These are phyloP conservation scores for Linum tenue DNA, from an alignment of 345 rosid species.

Conservation along the genomic window DNA sequence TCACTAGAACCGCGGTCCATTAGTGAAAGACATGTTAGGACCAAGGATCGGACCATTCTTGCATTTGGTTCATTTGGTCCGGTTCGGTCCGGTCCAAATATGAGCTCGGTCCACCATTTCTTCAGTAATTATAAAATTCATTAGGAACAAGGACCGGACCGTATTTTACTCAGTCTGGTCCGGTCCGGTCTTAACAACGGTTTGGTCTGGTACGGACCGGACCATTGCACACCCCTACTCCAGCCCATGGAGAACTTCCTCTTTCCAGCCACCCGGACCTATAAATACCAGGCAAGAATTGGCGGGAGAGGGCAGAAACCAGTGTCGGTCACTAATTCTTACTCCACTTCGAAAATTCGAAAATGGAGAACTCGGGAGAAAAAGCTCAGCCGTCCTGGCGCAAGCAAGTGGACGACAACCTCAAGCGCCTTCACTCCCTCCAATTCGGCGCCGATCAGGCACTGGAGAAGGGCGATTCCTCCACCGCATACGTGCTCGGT, in stretches of 20 bases:
- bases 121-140: no score
- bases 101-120: no score
- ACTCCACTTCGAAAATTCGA: not conserved
- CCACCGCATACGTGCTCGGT: constrained; percentile 58
- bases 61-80: no score
- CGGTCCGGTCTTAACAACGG: no score
- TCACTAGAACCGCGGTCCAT: no score
- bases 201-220: no score
- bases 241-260: not conserved
- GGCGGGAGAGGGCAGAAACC: constrained; percentile 40
- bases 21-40: no score
- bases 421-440: constrained; percentile 81
- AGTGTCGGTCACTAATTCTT: not conserved
- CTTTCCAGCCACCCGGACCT: not conserved
- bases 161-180: no score
- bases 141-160: no score
- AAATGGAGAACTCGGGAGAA: constrained; percentile 20
- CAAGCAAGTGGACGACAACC: constrained; percentile 58
- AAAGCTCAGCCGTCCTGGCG: constrained; percentile 47
- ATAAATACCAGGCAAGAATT: constrained; percentile 1
- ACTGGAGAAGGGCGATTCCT: constrained; percentile 56
- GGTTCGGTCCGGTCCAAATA: no score
- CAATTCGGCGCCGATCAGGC: constrained; percentile 70
- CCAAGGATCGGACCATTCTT: no score
- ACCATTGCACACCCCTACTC: no score